Conservation (phyloP, 2,329 filamentous ascomycete genomes). For the Sporothrix brunneoviolacea region DNA sequence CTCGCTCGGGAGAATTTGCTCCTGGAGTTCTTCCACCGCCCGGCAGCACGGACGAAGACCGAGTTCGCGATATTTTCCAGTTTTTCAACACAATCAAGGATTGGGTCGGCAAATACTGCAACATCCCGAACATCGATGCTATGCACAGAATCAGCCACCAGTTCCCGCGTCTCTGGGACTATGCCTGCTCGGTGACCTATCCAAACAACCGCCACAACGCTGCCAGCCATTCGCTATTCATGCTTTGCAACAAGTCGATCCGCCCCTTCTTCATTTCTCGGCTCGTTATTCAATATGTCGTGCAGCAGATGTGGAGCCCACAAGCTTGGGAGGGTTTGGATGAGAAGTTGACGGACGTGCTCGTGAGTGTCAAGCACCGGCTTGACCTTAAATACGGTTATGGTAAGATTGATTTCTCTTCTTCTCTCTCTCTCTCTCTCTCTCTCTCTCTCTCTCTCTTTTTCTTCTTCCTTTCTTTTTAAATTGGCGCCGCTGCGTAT, state of each 20-base stretch:
- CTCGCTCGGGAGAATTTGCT: not conserved
- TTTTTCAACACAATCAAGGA: constrained; percentile 18
- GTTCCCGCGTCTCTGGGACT: constrained; percentile 28
- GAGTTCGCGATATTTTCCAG: constrained; percentile 15
- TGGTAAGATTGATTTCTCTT: constrained; percentile 20
- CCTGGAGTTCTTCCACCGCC: not conserved
- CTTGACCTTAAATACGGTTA: constrained; percentile 19
- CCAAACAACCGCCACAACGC: constrained; percentile 21
- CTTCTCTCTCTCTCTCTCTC: not conserved
- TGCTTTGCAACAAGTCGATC: constrained; percentile 26
- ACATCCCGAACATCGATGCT: not conserved
- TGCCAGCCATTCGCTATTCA: constrained; percentile 25
- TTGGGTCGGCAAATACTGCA: constrained; percentile 16
- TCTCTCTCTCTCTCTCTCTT: not conserved
- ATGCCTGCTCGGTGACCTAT: constrained; percentile 29
- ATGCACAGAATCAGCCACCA: constrained; percentile 7
- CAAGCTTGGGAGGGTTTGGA: constrained; percentile 30
- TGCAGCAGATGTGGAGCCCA: constrained; percentile 27
- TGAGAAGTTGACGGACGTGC: constrained; percentile 18
- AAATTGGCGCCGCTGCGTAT: too few relatives aligned
- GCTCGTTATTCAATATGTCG: constrained; percentile 31
- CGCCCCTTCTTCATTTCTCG: constrained; percentile 33
- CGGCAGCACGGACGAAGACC: constrained; percentile 5
- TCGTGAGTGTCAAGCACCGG: constrained; percentile 19
- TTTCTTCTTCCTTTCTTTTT: not conserved